Evolutionary conservation across 208 protist species (phyloP).

Genomic region (Endotrypanum monterogeii): DNA sequence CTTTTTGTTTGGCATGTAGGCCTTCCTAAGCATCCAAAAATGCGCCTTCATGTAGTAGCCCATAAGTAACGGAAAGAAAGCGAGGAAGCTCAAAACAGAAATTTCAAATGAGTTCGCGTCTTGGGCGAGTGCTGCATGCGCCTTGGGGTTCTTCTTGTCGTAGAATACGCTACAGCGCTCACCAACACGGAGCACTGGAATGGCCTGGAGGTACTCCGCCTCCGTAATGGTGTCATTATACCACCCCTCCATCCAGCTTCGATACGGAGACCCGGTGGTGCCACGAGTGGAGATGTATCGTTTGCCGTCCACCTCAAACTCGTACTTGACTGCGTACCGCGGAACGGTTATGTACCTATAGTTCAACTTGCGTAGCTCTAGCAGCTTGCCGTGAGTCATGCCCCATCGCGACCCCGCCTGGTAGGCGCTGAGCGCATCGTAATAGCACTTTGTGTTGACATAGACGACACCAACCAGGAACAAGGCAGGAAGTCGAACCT

Average conservation of each 20-base stretch:
- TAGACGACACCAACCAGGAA: slow-evolving; percentile 63
- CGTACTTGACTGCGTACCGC: slow-evolving; percentile 82
- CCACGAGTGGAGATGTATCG: slow-evolving; percentile 74
- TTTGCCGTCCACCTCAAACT: slow-evolving; percentile 85
- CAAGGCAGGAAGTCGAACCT: slow-evolving; percentile 75
- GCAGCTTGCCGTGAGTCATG: slow-evolving; percentile 71
- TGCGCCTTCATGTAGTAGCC: slow-evolving; percentile 83
- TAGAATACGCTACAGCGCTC: slow-evolving; percentile 88
- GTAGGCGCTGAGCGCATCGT: slow-evolving; percentile 71
- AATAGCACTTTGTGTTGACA: slow-evolving; percentile 83
- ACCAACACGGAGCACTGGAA: slow-evolving; percentile 80
- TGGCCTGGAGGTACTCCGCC: slow-evolving; percentile 87
- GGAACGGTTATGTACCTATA: slow-evolving; percentile 88
- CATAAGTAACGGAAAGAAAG: slow-evolving; percentile 83
- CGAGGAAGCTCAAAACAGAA: slow-evolving; percentile 73
- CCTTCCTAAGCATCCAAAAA: slow-evolving; percentile 77
- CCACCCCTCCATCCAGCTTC: slow-evolving; percentile 74
- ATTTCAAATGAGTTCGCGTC: slow-evolving; percentile 91
- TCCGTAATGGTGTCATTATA: slow-evolving; percentile 91
- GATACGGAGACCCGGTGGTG: slow-evolving; percentile 84
- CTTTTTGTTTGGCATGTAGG: slow-evolving; percentile 80
- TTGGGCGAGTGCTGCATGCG: slow-evolving; percentile 77
- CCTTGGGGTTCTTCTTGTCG: slow-evolving; percentile 73
- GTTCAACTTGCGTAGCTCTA: slow-evolving; percentile 87
- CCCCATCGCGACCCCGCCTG: slow-evolving; percentile 70